Evolutionary conservation across 2,329 filamentous ascomycete genomes (phyloP).

Genomic region (Coniochaeta ligniaria): DNA sequence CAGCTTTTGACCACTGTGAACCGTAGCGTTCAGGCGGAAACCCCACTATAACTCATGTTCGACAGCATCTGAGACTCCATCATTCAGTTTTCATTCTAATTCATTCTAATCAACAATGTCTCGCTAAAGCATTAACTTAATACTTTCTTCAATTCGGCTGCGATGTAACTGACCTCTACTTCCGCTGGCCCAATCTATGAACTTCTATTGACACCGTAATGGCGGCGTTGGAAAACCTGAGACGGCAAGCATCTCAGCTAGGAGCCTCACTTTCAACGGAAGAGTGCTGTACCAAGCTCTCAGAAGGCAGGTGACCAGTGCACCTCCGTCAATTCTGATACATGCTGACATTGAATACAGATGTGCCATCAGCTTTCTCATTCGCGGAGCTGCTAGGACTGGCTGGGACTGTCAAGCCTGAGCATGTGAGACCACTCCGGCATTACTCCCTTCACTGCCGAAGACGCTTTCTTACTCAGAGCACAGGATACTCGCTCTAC

Average conservation of each 20-base stretch:
- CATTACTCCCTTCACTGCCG: too few relatives aligned
- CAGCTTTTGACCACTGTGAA: not conserved
- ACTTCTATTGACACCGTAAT: not conserved
- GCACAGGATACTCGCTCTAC: not conserved
- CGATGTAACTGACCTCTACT: too few relatives aligned
- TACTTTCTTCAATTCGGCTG: too few relatives aligned
- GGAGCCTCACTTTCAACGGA: not conserved
- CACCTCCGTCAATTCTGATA: not conserved
- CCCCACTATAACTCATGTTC: not conserved
- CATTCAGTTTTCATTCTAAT: not conserved
- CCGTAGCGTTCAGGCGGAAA: not conserved
- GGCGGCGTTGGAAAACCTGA: not conserved
- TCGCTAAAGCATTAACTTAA: too few relatives aligned
- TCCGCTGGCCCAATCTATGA: too few relatives aligned
- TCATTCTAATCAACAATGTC: too few relatives aligned
- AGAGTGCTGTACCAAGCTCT: not conserved
- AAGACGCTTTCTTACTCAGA: not conserved
- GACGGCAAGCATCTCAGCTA: not conserved
- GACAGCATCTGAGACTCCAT: not conserved
- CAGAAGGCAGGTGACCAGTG: not conserved
- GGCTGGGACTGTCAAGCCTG: not conserved
- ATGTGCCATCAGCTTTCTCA: constrained; percentile 5
- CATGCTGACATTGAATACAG: not conserved
- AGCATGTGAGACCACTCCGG: not conserved
- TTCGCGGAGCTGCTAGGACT: constrained; percentile 5